A percentile compares a stretch with the other conserved stretches of the same genome.
Conservation (phyloP, 192 early-diverging fungal species). For the Linnemannia hyalina region DNA sequence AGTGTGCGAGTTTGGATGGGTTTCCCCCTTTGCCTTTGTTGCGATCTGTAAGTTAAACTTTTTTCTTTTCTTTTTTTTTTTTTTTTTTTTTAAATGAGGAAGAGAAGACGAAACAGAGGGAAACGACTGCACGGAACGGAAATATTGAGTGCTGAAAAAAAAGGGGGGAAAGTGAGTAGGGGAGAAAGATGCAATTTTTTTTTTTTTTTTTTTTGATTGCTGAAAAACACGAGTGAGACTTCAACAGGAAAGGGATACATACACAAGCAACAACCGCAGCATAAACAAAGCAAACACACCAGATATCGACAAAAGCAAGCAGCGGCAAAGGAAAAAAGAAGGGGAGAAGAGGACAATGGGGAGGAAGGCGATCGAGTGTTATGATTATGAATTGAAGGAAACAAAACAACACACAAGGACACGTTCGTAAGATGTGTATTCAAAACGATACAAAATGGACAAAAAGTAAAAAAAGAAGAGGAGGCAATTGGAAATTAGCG, state of each 20-base stretch:
- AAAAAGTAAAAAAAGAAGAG: background rate
- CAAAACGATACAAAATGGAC: background rate
- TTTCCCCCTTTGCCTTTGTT: slow-evolving; percentile 46
- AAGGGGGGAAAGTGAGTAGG: background rate
- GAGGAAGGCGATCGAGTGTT: too few species aligned
- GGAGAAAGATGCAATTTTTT: background rate
- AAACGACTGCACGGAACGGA: background rate
- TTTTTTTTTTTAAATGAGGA: slow-evolving; percentile 7
- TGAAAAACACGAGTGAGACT: too few species aligned
- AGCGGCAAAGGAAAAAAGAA: too few species aligned
- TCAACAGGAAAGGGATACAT: too few species aligned
- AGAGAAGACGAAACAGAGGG: background rate
- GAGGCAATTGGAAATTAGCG: background rate
- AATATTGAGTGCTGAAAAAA: background rate
- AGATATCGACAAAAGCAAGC: too few species aligned
- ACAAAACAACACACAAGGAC: too few species aligned
- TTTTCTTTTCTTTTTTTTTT: background rate
- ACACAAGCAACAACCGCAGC: too few species aligned
- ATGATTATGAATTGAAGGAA: too few species aligned
- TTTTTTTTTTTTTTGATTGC: too few species aligned
- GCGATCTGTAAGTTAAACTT: slow-evolving; percentile 41
- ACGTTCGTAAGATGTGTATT: too few species aligned
- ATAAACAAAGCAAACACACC: too few species aligned
- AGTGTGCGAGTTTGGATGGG: slow-evolving; percentile 36
- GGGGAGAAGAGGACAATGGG: too few species aligned